Conservation (phyloP, 441 rosid species). For the Pelargonium cotyledonis region DNA sequence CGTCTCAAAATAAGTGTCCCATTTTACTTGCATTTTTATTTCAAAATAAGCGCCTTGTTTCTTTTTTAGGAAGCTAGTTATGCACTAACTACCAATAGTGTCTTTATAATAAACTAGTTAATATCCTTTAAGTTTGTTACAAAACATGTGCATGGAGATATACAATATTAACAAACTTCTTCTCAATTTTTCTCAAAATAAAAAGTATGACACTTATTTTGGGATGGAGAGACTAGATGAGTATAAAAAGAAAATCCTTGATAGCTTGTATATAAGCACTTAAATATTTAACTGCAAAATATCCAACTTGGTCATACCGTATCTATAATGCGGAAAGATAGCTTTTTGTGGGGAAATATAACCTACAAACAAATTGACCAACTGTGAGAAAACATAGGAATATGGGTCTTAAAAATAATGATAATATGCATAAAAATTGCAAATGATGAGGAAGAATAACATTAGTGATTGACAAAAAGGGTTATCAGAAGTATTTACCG, state of each 20-base stretch:
- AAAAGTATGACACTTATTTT: too few relatives aligned
- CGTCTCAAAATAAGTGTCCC: too few relatives aligned
- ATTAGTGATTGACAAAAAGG: slow-evolving; percentile 29
- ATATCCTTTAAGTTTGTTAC: too few relatives aligned
- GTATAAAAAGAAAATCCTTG: slow-evolving; percentile 1
- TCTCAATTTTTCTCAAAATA: too few relatives aligned
- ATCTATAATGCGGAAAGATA: slow-evolving; percentile 92
- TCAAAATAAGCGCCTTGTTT: too few relatives aligned
- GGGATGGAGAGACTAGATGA: too few relatives aligned
- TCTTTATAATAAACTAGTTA: too few relatives aligned
- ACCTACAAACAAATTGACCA: slow-evolving; percentile 46
- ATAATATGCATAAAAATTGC: background rate
- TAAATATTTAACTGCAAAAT: background rate
- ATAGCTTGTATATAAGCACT: background rate
- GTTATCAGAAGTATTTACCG: slow-evolving; percentile 48
- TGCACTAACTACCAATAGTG: too few relatives aligned
- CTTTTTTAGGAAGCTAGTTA: too few relatives aligned
- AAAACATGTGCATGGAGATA: too few relatives aligned
- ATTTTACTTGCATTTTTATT: too few relatives aligned
- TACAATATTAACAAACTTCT: too few relatives aligned
- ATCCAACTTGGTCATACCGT: slow-evolving; percentile 48
- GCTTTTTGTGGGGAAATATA: slow-evolving; percentile 89
- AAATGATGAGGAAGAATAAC: slow-evolving; percentile 12
- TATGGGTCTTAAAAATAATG: background rate
- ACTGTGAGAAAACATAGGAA: background rate